These are phyloP conservation scores for Globisporangium barbulae DNA, from an alignment of 352 stramenopile species.

Conservation along the genomic window DNA sequence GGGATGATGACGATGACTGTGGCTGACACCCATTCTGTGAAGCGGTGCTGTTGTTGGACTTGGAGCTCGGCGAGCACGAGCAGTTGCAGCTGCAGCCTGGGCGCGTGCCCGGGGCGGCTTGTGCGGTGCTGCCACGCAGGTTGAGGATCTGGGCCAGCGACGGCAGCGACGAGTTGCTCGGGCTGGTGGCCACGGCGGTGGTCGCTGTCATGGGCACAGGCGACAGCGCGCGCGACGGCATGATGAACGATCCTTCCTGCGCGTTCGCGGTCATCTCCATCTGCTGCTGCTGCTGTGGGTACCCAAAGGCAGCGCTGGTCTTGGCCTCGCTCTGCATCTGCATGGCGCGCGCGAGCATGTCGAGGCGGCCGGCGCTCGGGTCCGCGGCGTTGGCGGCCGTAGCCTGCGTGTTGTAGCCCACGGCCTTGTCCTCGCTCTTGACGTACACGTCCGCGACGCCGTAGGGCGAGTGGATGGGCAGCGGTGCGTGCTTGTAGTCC, in stretches of 20 bases:
- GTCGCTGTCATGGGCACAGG: constrained; percentile 12
- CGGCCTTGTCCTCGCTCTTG: constrained; percentile 30
- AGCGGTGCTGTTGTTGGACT: background rate
- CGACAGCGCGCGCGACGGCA: constrained; percentile 11
- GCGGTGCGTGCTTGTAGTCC: constrained; percentile 31
- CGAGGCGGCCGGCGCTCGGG: constrained; percentile 45
- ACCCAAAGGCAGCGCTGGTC: constrained; percentile 1
- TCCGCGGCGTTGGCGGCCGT: constrained; percentile 13
- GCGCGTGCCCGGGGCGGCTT: constrained; percentile 1
- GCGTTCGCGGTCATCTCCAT: constrained; percentile 16
- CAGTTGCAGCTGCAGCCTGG: constrained; percentile 24
- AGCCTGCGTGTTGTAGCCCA: constrained; percentile 14
- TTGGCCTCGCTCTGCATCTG: constrained; percentile 33
- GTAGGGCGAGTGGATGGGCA: constrained; percentile 36
- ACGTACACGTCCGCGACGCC: constrained; percentile 59
- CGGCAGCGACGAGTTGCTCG: constrained; percentile 52
- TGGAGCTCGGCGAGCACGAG: constrained; percentile 18
- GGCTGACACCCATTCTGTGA: constrained; percentile 8
- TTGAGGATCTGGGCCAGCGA: constrained; percentile 74
- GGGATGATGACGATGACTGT: background rate
- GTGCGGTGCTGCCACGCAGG: constrained; percentile 30
- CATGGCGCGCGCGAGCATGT: constrained; percentile 65
- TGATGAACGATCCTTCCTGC: constrained; percentile 19
- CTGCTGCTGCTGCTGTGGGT: constrained; percentile 16
- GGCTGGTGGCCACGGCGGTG: constrained; percentile 17